Conservation (phyloP, 495 filamentous ascomycete genomes). For the Achaetomiella virescens region DNA sequence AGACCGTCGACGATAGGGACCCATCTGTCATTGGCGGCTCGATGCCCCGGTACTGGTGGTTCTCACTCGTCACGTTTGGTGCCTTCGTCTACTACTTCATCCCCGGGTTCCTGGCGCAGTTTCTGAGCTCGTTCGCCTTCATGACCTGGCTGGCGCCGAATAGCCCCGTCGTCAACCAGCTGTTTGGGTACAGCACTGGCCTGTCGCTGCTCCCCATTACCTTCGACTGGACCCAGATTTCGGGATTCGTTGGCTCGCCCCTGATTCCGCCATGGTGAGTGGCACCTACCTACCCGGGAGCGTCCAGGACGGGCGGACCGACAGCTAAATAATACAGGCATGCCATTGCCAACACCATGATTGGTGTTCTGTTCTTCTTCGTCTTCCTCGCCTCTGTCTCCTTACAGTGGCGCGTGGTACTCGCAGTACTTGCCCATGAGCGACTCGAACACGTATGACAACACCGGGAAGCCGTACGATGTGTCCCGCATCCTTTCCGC, state of each 20-base stretch:
- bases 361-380: slow-evolving; percentile 53
- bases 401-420: slow-evolving; percentile 65
- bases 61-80: slow-evolving; percentile 44
- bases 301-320: background rate
- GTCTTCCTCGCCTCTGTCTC: slow-evolving; percentile 40
- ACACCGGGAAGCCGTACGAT: slow-evolving; percentile 52
- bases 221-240: slow-evolving; percentile 61
- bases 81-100: slow-evolving; percentile 57
- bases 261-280: slow-evolving; percentile 53
- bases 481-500: slow-evolving; percentile 47
- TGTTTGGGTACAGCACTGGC: slow-evolving; percentile 61
- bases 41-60: slow-evolving; percentile 56
- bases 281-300: background rate
- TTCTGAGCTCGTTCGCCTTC: slow-evolving; percentile 54
- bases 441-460: slow-evolving; percentile 56
- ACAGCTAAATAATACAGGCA: slow-evolving; percentile 30
- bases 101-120: slow-evolving; percentile 53
- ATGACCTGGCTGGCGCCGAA: slow-evolving; percentile 55
- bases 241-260: slow-evolving; percentile 52
- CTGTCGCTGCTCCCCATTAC: slow-evolving; percentile 56
- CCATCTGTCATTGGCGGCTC: slow-evolving; percentile 46
- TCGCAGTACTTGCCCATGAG: slow-evolving; percentile 52
- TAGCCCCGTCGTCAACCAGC: slow-evolving; percentile 61
- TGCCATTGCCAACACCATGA: slow-evolving; percentile 55
- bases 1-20: slow-evolving; percentile 43